Conservation (phyloP, 1,139 yeast species). For the Candida pseudoviswanathii region DNA sequence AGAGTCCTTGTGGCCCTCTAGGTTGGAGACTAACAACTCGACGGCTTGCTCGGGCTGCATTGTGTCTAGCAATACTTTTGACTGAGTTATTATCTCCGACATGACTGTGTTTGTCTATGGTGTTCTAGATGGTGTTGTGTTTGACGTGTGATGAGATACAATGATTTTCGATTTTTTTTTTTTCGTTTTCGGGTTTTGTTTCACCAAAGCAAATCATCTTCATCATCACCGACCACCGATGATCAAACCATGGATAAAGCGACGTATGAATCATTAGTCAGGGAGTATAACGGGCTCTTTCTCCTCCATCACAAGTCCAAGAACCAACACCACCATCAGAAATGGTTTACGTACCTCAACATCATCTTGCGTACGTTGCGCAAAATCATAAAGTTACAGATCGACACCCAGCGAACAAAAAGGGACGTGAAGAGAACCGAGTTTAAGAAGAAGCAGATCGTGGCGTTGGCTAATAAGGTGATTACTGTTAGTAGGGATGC, state of each 20-base stretch:
- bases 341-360: slow-evolving; percentile 76
- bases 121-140: slow-evolving; percentile 3
- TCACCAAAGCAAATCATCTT: not conserved
- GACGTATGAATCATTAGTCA: slow-evolving; percentile 16
- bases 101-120: slow-evolving; percentile 1
- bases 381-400: slow-evolving; percentile 31
- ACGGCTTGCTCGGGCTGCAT: slow-evolving; percentile 47
- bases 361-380: slow-evolving; percentile 62
- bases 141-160: slow-evolving; percentile 4
- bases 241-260: slow-evolving; percentile 12
- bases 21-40: slow-evolving; percentile 33
- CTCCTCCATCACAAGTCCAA: slow-evolving; percentile 68
- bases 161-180: not conserved
- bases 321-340: slow-evolving; percentile 74
- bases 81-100: slow-evolving; percentile 22
- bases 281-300: slow-evolving; percentile 60
- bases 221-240: not conserved
- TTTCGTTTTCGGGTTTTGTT: slow-evolving; percentile 1
- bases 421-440: slow-evolving; percentile 8
- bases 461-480: slow-evolving; percentile 35
- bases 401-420: slow-evolving; percentile 22
- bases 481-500: slow-evolving; percentile 47
- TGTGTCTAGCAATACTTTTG: slow-evolving; percentile 36
- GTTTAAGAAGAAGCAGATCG: slow-evolving; percentile 20
- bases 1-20: slow-evolving; percentile 28